Percentiles rank a stretch among this genome's conserved stretches.
Conservation (phyloP, 1,284 basidiomycete species). For the Malassezia globosa region DNA sequence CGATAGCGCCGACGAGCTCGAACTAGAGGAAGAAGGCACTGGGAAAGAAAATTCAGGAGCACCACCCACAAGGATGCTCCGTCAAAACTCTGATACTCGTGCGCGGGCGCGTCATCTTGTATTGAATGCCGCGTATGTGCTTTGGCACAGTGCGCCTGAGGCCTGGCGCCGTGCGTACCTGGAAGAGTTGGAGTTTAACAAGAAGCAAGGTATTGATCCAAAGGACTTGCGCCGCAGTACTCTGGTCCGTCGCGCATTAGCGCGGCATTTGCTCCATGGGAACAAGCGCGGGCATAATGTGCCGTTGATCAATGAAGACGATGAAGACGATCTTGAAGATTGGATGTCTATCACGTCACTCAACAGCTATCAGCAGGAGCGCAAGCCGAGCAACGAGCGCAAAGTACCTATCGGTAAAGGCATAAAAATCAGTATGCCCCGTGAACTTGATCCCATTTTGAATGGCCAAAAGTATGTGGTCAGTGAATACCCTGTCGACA, state of each 20-base stretch:
- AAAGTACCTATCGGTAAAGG: slow-evolving; percentile 27
- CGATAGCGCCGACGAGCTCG: slow-evolving; percentile 13
- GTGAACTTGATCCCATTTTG: slow-evolving; percentile 26
- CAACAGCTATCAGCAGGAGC: slow-evolving; percentile 14
- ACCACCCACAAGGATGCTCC: neutral
- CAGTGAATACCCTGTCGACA: slow-evolving; percentile 38
- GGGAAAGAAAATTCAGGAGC: neutral
- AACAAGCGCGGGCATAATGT: slow-evolving; percentile 29
- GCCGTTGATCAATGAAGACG: slow-evolving; percentile 10
- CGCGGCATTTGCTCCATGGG: slow-evolving; percentile 31
- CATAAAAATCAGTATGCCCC: slow-evolving; percentile 30
- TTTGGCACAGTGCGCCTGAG: slow-evolving; percentile 41
- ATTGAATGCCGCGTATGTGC: slow-evolving; percentile 38
- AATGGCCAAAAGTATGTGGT: slow-evolving; percentile 36
- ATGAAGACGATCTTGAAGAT: slow-evolving; percentile 15
- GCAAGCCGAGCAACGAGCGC: slow-evolving; percentile 16
- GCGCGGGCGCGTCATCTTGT: slow-evolving; percentile 38
- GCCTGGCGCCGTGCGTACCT: slow-evolving; percentile 30
- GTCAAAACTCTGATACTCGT: slow-evolving; percentile 15
- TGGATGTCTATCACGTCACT: slow-evolving; percentile 23
- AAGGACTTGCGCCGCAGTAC: slow-evolving; percentile 22
- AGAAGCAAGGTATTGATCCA: slow-evolving; percentile 17
- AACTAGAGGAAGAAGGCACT: neutral
- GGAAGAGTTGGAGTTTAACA: slow-evolving; percentile 8
- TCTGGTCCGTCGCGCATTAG: slow-evolving; percentile 27